These are phyloP conservation scores for Geranomyces michiganensis DNA, from an alignment of 192 early-diverging fungal genomes.

Conservation along the genomic window DNA sequence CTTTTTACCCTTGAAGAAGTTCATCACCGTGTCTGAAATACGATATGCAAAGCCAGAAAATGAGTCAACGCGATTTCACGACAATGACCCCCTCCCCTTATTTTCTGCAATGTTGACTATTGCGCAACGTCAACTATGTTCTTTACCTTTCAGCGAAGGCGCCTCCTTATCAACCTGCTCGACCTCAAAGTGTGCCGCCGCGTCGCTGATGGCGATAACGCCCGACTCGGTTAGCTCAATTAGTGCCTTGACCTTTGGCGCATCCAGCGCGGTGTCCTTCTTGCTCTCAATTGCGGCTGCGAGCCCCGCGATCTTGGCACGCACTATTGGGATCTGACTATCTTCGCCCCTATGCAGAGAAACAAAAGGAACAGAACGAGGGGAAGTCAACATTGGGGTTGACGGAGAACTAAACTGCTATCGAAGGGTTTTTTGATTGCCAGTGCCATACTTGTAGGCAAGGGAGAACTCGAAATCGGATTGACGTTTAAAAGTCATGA, in stretches of 20 bases:
- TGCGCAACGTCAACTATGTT: too few species aligned
- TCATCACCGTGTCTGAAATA: constrained; percentile 44
- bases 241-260: constrained; percentile 83
- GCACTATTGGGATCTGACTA: constrained; percentile 53
- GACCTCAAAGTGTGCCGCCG: constrained; percentile 55
- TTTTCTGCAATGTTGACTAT: too few species aligned
- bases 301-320: constrained; percentile 71
- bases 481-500: constrained; percentile 79
- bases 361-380: constrained; percentile 17
- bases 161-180: constrained; percentile 41
- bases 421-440: neutral
- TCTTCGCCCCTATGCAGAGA: neutral
- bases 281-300: constrained; percentile 68
- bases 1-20: constrained; percentile 50
- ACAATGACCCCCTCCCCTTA: too few species aligned
- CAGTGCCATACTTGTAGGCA: constrained; percentile 52
- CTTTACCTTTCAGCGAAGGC: constrained; percentile 28
- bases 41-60: constrained; percentile 3
- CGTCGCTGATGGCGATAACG: constrained; percentile 69
- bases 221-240: constrained; percentile 83
- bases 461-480: constrained; percentile 80
- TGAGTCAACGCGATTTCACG: neutral
- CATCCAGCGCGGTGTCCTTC: constrained; percentile 45
- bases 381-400: too few species aligned
- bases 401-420: too few species aligned